Evolutionary conservation across 495 filamentous ascomycete species (phyloP), one percentile per base, ranked within the genome.

Genomic region (Xylaria nigripes): DNA sequence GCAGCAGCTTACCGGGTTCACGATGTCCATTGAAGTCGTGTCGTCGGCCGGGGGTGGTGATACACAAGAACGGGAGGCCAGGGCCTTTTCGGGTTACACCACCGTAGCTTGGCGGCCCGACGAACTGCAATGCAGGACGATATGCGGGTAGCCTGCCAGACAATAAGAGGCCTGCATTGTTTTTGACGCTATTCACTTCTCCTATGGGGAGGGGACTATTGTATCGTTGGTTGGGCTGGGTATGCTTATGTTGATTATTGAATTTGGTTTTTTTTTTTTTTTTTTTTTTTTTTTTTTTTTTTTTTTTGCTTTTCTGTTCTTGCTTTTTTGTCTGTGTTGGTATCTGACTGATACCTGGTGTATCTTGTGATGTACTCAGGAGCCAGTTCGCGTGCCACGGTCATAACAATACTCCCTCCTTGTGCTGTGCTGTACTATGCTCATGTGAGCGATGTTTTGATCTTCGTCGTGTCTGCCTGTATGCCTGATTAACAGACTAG

Each of bases 61-160:
- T 23, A 50, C 48, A 36, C 32, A 18, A 29, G 38, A n/a, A 38
- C 36, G 22, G 38, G 23, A 50, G 43, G 25, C 46, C 18, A 38
- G 51, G 51, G 38, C 38, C 7, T 13, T 36, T 27, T 32, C 12
- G 22, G 30, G 18, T 42, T 36, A 27, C 41, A 45, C 50, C 12
- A 41, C 41, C 29, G 21, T 46, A 40, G 30, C 41, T 27, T 52
- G 50, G 44, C 44, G 51, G 51, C 51, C 51, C 51, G 51, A 54
- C 34, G 51, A 42, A 48, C 15, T 34, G 44, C 51, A 42, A 30
- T 48, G 32, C 51, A 54, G 44, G 25, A 29, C 24, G 21, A 44
- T 25, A 54, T 48, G 51, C 32, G 12, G 51, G 51, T 32, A 48
- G 19, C 44, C 51, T 36, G 45, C n/a, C 45, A 3, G 16, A 30